Conservation (phyloP, 139 green algal species). For the Chlorella sorokiniana region DNA sequence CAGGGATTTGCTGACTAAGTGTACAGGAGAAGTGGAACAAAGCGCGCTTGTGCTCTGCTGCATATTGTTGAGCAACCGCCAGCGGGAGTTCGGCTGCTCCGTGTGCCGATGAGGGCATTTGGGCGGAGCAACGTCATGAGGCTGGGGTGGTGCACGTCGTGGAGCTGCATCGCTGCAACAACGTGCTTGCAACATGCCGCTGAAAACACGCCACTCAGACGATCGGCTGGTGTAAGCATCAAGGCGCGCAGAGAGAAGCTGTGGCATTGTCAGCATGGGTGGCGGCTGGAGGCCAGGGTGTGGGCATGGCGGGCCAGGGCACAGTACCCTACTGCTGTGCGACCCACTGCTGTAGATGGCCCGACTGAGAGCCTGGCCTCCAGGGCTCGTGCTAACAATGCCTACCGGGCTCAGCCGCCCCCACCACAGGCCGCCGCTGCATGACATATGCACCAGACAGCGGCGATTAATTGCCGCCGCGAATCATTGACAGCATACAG, state of each 20-base stretch:
- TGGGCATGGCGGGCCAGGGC: too few species aligned
- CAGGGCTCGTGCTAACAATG: conserved; percentile 4
- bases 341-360: not conserved
- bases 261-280: too few species aligned
- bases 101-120: conserved; percentile 11
- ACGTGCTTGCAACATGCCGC: not conserved
- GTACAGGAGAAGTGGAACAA: too few species aligned
- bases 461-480: not conserved
- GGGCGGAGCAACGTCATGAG: conserved; percentile 16
- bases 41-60: too few species aligned
- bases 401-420: conserved; percentile 56
- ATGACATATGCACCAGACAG: not conserved
- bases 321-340: too few species aligned
- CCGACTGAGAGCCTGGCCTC: too few species aligned
- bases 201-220: too few species aligned
- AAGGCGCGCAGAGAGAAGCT: too few species aligned
- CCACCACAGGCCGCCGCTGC: conserved; percentile 36
- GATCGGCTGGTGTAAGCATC: too few species aligned
- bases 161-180: not conserved
- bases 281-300: too few species aligned
- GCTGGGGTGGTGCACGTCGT: not conserved
- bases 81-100: conserved; percentile 12
- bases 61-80: too few species aligned
- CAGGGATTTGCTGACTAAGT: too few species aligned
- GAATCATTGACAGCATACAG: not conserved